Percentiles rank a stretch among this genome's conserved stretches.
phyloP scores from a whole-genome alignment of 179 eudicot species.

The Actinidia chinensis region DNA sequence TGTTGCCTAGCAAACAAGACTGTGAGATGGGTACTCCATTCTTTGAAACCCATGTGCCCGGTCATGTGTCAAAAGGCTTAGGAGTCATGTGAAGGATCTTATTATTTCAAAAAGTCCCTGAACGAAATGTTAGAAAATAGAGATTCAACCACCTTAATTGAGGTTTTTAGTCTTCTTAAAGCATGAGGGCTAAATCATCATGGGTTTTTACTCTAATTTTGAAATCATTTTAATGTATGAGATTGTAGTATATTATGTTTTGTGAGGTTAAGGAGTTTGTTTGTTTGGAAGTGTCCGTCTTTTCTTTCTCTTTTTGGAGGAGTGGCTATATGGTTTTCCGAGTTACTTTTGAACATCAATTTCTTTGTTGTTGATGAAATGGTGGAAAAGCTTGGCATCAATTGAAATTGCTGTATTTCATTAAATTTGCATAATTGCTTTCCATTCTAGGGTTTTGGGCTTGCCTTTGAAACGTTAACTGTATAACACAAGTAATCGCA shows the following conservation, averaged over 20 bases:
- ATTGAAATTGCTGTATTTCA: neutral
- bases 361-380: neutral
- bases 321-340: neutral
- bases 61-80: too few species aligned
- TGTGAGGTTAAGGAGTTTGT: neutral
- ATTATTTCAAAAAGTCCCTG: too few species aligned
- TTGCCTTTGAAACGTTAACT: neutral
- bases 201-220: neutral
- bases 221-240: too few species aligned
- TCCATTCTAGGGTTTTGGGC: neutral
- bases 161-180: too few species aligned
- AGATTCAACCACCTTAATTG: neutral
- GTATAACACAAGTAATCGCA: neutral
- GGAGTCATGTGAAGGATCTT: too few species aligned
- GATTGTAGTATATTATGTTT: neutral
- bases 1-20: neutral
- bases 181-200: too few species aligned
- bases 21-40: neutral
- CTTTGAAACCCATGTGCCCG: too few species aligned
- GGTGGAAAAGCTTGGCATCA: neutral
- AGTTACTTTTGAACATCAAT: neutral
- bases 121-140: neutral
- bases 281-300: neutral
- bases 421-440: neutral
- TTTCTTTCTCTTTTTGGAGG: neutral